Conservation (phyloP, 2,329 filamentous ascomycete genomes). For the Periconia macrospinosa region DNA sequence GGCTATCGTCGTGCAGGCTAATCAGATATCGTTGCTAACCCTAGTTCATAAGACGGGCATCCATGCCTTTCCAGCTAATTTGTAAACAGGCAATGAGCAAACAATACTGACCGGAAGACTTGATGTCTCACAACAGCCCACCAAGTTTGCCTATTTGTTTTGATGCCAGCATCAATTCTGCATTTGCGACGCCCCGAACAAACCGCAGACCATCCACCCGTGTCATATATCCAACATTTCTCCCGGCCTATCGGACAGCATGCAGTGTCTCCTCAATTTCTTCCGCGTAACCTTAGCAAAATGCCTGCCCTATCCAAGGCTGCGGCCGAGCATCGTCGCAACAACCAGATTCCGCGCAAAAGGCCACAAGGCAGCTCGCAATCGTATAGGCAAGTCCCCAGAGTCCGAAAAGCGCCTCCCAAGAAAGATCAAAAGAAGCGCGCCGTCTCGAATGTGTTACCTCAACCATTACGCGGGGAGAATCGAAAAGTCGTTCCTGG, state of each 20-base stretch:
- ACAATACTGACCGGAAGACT: background rate
- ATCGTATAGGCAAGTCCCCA: background rate
- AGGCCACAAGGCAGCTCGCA: background rate
- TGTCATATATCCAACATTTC: background rate
- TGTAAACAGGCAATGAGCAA: background rate
- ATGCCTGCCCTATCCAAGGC: conserved; percentile 6
- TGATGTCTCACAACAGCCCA: background rate
- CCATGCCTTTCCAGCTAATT: no score
- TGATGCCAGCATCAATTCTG: background rate
- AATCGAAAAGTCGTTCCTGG: background rate
- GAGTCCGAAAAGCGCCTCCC: background rate
- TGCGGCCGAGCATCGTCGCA: conserved; percentile 2
- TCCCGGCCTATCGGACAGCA: background rate
- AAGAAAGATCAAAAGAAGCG: background rate
- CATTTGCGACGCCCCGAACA: background rate
- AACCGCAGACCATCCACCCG: background rate
- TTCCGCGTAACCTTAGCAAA: background rate
- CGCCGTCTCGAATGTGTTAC: no score
- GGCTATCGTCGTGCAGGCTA: no score
- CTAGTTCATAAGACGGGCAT: no score
- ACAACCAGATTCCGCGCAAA: conserved; percentile 8
- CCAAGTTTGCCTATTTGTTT: background rate
- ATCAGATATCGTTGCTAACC: no score
- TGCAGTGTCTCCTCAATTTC: background rate
- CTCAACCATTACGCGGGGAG: background rate